Evolutionary conservation across 192 early-diverging fungal species (phyloP), one percentile per base, ranked within the genome.

Genomic region (Mortierella hygrophila): DNA sequence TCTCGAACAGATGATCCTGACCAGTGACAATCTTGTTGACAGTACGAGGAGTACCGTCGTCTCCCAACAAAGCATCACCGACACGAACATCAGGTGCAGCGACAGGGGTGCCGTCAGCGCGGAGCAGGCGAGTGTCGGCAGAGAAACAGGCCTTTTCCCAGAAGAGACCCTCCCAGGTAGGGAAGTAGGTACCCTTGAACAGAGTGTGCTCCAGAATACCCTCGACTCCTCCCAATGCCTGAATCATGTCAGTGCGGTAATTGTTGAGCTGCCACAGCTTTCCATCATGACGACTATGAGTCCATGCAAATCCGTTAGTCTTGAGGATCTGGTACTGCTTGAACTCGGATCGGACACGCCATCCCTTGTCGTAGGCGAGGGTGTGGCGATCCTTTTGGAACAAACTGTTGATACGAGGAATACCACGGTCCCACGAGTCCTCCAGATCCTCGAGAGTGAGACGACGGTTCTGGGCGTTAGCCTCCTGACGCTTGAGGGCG

Each of bases 381-480:
- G 98, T 99, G 82, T 99, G 97, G n/a, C 98, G 89, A 88, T 99
- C 98, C 91, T 98, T 98, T 68, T 97, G 96, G 93, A 99, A 99
- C 83, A 99, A 90, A 74, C 98, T 99, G 90, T 98, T 98, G 90
- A 99, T 98, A 76, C 98, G 93, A 23, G 98, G 98, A 88, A 99
- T 96, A 89, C 98, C 98, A 68, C 98, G 94, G 88, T 99, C 98
- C 98, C 98, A 99, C 16, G 94, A 95, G 85, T 99, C 98, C 85
- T 99, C 98, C 47, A 99, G 89, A 91, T 99, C 98, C 91, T 99
- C 98, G 15, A 99, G 91, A n/a, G 98, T 99, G 74, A 99, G 89
- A 21, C 98, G 91, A n/a, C 98, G 93, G 89, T 98, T 98, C 89
- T 99, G 98, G 11, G 96, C 94, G 79, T 96, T 96, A 49, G 98